Evolutionary conservation across 148 eudicot species (phyloP).

Genomic region (Rhododendron griersonianum): DNA sequence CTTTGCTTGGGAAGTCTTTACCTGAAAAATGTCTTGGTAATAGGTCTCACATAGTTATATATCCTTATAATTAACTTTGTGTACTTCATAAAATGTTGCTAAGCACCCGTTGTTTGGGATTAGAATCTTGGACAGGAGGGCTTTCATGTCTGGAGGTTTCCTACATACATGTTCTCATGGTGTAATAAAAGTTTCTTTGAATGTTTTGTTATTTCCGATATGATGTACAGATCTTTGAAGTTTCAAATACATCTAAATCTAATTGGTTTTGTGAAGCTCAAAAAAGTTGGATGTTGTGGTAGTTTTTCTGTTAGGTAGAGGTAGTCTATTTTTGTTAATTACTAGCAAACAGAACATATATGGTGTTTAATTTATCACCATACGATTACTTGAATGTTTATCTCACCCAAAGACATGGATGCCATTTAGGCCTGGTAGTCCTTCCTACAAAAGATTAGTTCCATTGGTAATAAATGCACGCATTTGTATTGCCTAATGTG

Average conservation of each 20-base stretch:
- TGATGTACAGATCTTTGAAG: background rate
- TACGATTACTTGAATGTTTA: too few relatives aligned
- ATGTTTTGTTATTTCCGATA: background rate
- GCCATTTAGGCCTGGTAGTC: too few relatives aligned
- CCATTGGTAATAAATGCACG: too few relatives aligned
- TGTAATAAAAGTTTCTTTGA: background rate
- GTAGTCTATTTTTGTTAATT: too few relatives aligned
- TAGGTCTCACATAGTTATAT: background rate
- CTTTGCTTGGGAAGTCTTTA: background rate
- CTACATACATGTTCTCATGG: background rate
- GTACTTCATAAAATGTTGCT: background rate
- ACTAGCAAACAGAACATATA: too few relatives aligned
- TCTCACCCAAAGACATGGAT: too few relatives aligned
- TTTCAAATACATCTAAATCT: background rate
- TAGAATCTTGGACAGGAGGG: background rate
- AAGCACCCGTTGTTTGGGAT: background rate
- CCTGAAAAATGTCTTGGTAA: background rate
- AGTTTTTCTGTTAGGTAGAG: too few relatives aligned
- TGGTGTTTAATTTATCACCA: too few relatives aligned
- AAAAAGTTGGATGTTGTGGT: background rate
- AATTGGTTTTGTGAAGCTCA: background rate
- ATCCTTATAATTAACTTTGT: background rate
- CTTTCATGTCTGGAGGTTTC: background rate
- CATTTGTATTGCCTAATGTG: conserved; percentile 1
- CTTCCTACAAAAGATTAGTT: too few relatives aligned